phyloP scores from a whole-genome alignment of 2,329 filamentous ascomycete genomes.

The Claviceps purpurea region DNA sequence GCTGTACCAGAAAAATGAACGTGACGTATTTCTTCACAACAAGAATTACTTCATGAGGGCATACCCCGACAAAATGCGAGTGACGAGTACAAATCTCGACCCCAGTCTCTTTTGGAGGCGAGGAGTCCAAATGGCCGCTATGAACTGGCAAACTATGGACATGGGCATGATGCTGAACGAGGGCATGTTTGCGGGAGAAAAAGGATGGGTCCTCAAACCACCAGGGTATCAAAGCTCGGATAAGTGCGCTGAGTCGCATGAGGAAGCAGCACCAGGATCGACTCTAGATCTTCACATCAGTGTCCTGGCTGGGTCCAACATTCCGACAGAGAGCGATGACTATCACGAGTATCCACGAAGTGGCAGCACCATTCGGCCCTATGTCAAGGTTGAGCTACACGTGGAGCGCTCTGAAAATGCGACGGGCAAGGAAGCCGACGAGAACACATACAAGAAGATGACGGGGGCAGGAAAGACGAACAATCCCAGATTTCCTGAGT shows the following conservation, averaged over 20 bases:
- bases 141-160: conserved; percentile 96
- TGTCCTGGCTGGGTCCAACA: conserved; percentile 62
- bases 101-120: conserved; percentile 83
- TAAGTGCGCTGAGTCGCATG: conserved; percentile 25
- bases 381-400: conserved; percentile 70
- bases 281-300: conserved; percentile 57
- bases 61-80: conserved; percentile 66
- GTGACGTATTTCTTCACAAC: conserved; percentile 77
- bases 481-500: conserved; percentile 48
- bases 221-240: conserved; percentile 49
- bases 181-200: conserved; percentile 83
- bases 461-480: conserved; percentile 42
- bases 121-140: conserved; percentile 92
- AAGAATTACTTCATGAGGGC: conserved; percentile 78
- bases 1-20: conserved; percentile 47
- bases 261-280: conserved; percentile 32
- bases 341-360: conserved; percentile 17
- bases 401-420: conserved; percentile 45
- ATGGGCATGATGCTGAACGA: conserved; percentile 93
- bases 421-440: conserved; percentile 19
- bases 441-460: conserved; percentile 46
- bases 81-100: conserved; percentile 89
- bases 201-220: conserved; percentile 80
- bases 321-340: conserved; percentile 27
- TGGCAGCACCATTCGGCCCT: conserved; percentile 42